These are phyloP conservation scores for Sarocladium strictum DNA, from an alignment of 2,329 filamentous ascomycete species.

Conservation along the genomic window DNA sequence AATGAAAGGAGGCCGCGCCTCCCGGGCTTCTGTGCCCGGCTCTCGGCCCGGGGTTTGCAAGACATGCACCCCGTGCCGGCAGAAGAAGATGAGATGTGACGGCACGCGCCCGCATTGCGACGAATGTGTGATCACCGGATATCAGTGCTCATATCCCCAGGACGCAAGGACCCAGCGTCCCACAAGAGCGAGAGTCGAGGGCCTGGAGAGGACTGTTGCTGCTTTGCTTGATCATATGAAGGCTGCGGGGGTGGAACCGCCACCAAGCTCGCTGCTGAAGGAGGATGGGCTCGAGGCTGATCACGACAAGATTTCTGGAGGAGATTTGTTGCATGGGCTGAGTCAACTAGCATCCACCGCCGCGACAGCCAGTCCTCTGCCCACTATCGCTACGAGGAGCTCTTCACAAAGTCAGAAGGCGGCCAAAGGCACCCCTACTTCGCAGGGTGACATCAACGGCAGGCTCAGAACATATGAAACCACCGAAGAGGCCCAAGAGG, in stretches of 20 bases:
- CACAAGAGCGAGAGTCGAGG: slow-evolving; percentile 23
- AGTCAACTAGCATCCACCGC: slow-evolving; percentile 23
- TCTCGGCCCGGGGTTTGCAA: slow-evolving; percentile 27
- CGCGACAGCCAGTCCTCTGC: slow-evolving; percentile 22
- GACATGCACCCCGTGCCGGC: slow-evolving; percentile 28
- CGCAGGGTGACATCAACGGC: not conserved
- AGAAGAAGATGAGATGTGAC: slow-evolving; percentile 30
- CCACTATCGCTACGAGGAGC: slow-evolving; percentile 12
- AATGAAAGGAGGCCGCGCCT: not conserved
- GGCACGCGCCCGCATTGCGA: slow-evolving; percentile 25
- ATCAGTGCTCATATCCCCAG: slow-evolving; percentile 26
- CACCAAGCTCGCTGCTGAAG: slow-evolving; percentile 15
- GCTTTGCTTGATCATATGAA: slow-evolving; percentile 28
- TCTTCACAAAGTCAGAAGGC: not conserved
- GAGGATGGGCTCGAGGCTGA: slow-evolving; percentile 21
- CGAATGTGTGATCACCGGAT: slow-evolving; percentile 22
- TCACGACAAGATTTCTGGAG: slow-evolving; percentile 12
- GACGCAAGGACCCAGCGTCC: slow-evolving; percentile 27
- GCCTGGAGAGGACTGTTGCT: slow-evolving; percentile 23
- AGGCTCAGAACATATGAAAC: not conserved
- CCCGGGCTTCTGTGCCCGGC: not conserved
- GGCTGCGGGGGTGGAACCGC: slow-evolving; percentile 21
- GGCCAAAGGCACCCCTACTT: not conserved
- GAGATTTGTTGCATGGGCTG: slow-evolving; percentile 17
- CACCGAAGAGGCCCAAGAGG: not conserved